phyloP scores from a whole-genome alignment of 768 basidiomycete genomes.

The Serendipita indica region DNA sequence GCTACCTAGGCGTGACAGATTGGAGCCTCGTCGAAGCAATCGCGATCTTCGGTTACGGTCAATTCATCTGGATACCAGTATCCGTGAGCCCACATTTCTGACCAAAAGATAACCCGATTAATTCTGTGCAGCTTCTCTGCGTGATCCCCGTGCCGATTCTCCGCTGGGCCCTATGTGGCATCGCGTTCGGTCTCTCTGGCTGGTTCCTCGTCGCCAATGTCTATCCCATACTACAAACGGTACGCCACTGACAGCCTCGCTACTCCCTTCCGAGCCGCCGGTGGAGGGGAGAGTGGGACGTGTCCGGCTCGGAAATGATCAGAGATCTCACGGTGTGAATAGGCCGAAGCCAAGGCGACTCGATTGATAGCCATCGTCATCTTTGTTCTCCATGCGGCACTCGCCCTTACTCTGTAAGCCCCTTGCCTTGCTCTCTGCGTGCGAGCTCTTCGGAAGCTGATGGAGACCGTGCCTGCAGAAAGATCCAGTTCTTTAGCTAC shows the following conservation, averaged over 20 bases:
- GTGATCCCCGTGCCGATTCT: constrained; percentile 72
- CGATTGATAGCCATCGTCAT: constrained; percentile 70
- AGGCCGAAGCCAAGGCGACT: constrained; percentile 80
- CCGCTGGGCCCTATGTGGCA: constrained; percentile 63
- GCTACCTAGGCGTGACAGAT: constrained; percentile 77
- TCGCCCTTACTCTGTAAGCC: constrained; percentile 57
- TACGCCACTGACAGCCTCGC: constrained; percentile 25
- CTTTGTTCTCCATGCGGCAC: constrained; percentile 54
- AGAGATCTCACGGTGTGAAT: constrained; percentile 8
- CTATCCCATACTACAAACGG: constrained; percentile 77
- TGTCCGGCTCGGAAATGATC: neutral
- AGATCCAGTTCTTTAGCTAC: constrained; percentile 58
- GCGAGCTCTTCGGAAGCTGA: neutral
- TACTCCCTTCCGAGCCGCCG: neutral
- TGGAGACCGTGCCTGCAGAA: constrained; percentile 20
- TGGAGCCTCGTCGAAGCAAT: constrained; percentile 80
- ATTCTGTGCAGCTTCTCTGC: constrained; percentile 49
- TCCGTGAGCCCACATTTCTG: constrained; percentile 35
- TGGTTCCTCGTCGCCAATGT: constrained; percentile 75
- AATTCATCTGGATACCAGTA: constrained; percentile 81
- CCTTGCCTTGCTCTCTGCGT: neutral
- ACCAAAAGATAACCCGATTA: neutral
- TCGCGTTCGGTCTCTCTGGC: constrained; percentile 67
- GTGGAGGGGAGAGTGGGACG: neutral
- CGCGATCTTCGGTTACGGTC: constrained; percentile 65